phyloP scores from a whole-genome alignment of 306 rosid genomes.

The Malus fusca region DNA sequence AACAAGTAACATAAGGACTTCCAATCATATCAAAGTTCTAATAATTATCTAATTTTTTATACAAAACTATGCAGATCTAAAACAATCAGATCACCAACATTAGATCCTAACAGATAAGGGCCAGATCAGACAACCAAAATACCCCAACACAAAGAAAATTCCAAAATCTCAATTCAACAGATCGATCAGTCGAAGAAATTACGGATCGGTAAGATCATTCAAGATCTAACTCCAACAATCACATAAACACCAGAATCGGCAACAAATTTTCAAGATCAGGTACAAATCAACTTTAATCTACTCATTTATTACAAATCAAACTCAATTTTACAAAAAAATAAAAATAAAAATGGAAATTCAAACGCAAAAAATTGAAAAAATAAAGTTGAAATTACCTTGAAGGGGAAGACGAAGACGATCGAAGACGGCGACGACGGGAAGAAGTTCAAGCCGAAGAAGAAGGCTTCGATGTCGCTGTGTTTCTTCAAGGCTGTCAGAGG shows the following conservation, averaged over 20 bases:
- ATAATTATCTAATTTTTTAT: background rate
- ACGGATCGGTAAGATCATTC: background rate
- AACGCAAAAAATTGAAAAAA: background rate
- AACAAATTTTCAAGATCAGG: slow-evolving; percentile 31
- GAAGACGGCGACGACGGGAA: background rate
- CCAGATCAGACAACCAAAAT: slow-evolving; percentile 29
- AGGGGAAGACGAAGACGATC: background rate
- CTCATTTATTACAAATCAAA: slow-evolving; percentile 1
- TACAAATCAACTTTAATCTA: slow-evolving; percentile 8
- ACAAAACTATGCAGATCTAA: slow-evolving; percentile 8
- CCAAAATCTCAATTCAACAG: background rate
- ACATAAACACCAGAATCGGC: background rate
- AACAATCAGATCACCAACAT: background rate
- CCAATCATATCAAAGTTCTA: background rate
- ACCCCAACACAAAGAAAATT: background rate
- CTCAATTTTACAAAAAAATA: slow-evolving; percentile 7
- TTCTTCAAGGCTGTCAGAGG: background rate
- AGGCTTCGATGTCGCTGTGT: slow-evolving; percentile 4
- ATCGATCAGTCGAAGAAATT: background rate
- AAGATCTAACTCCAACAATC: slow-evolving; percentile 24
- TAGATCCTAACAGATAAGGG: slow-evolving; percentile 10
- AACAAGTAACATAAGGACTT: background rate
- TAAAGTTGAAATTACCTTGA: slow-evolving; percentile 18
- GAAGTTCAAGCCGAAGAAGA: slow-evolving; percentile 14
- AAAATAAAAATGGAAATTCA: background rate